Percentiles rank a stretch among this genome's conserved stretches.
These are phyloP conservation scores for Lepraria neglecta DNA, from an alignment of 495 filamentous ascomycete genomes.

Conservation along the genomic window DNA sequence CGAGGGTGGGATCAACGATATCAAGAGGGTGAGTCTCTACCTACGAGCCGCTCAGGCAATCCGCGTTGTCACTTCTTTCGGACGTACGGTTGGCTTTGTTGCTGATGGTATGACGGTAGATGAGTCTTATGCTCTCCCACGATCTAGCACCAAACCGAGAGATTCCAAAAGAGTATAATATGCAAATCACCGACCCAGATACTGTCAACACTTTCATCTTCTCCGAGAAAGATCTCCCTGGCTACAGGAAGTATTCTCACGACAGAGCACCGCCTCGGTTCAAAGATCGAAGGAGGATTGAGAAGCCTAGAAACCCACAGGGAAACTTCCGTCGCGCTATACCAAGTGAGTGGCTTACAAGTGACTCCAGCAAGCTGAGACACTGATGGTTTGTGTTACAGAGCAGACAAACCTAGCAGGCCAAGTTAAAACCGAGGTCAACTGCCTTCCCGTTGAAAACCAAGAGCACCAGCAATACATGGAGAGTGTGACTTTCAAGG, in stretches of 20 bases:
- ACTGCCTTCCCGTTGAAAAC: slow-evolving; percentile 69
- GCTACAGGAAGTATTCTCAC: slow-evolving; percentile 48
- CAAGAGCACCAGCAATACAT: slow-evolving; percentile 61
- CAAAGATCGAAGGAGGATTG: slow-evolving; percentile 34
- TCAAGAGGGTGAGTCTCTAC: slow-evolving; percentile 41
- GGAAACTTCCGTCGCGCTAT: slow-evolving; percentile 67
- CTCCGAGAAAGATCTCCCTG: slow-evolving; percentile 82
- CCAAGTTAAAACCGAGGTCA: slow-evolving; percentile 66
- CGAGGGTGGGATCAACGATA: slow-evolving; percentile 47
- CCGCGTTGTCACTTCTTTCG: neutral
- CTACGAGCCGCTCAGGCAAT: neutral
- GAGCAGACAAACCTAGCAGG: slow-evolving; percentile 77
- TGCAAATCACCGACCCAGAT: slow-evolving; percentile 57
- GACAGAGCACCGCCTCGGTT: slow-evolving; percentile 21
- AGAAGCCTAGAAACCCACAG: slow-evolving; percentile 55
- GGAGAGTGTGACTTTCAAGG: slow-evolving; percentile 51
- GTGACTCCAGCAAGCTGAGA: too few species aligned
- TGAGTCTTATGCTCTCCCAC: slow-evolving; percentile 30
- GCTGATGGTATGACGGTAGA: slow-evolving; percentile 20
- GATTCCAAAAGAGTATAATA: slow-evolving; percentile 75
- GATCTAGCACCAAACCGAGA: slow-evolving; percentile 53
- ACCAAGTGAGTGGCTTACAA: slow-evolving; percentile 56
- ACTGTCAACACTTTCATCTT: slow-evolving; percentile 81
- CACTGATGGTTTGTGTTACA: slow-evolving; percentile 31
- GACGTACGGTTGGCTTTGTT: neutral